Conservation (phyloP, 257 asterid species). For the Plantago elongata region DNA sequence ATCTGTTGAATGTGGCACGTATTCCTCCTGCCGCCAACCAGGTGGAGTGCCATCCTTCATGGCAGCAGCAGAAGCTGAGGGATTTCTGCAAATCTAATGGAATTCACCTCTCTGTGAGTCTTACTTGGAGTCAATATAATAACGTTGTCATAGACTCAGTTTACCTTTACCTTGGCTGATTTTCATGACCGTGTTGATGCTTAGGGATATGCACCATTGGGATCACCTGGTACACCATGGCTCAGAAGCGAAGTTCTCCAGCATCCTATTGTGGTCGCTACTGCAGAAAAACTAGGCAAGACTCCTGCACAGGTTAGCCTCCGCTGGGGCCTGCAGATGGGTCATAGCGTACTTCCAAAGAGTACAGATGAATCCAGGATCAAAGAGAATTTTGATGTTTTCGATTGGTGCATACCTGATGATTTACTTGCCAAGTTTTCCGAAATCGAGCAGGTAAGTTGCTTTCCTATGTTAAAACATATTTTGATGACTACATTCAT, state of each 20-base stretch:
- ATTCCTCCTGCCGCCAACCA: constrained; percentile 79
- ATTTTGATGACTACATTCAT: not conserved
- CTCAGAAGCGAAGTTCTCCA: constrained; percentile 55
- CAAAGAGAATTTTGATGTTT: constrained; percentile 43
- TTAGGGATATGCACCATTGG: constrained; percentile 85
- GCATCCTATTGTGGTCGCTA: constrained; percentile 42
- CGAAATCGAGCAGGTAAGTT: constrained; percentile 45
- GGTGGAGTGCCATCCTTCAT: constrained; percentile 83
- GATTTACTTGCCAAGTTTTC: constrained; percentile 41
- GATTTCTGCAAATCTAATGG: constrained; percentile 71
- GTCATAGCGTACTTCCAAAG: constrained; percentile 49
- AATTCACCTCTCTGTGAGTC: constrained; percentile 77
- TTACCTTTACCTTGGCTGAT: no score
- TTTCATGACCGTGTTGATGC: no score
- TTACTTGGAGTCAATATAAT: not conserved
- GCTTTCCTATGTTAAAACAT: not conserved
- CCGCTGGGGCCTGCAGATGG: constrained; percentile 58
- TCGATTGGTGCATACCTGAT: constrained; percentile 48
- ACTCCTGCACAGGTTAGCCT: constrained; percentile 52
- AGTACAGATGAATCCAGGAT: constrained; percentile 45
- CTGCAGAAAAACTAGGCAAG: constrained; percentile 46
- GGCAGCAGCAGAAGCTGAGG: constrained; percentile 65
- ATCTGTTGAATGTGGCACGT: constrained; percentile 54
- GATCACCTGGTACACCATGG: constrained; percentile 78
- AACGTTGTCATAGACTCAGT: not conserved